Conservation (phyloP, 164 flowering plant species). For the Tetrastigma voinierianum region DNA sequence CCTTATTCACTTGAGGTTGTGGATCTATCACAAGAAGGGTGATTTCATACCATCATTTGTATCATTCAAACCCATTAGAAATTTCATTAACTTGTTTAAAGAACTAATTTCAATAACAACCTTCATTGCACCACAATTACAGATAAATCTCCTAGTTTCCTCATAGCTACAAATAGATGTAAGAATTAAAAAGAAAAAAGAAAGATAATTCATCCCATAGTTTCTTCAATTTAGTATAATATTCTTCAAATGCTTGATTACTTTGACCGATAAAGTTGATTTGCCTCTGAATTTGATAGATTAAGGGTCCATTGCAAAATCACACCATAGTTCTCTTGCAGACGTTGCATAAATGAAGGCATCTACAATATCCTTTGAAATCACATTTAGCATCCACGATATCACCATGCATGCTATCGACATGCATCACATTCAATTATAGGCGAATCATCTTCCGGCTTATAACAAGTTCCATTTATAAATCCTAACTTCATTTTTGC, state of each 20-base stretch:
- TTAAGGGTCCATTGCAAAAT: neutral
- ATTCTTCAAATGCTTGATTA: neutral
- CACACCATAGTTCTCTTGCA: neutral
- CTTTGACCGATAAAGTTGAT: neutral
- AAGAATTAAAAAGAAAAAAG: neutral
- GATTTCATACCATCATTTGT: neutral
- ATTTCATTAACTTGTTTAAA: neutral
- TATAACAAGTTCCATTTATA: neutral
- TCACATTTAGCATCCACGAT: neutral
- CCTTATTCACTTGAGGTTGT: neutral
- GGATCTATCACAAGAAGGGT: neutral
- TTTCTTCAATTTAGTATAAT: no score
- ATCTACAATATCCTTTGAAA: neutral
- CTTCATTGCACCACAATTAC: neutral
- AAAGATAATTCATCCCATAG: neutral
- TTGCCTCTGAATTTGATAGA: neutral
- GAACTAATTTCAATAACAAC: neutral
- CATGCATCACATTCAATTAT: neutral
- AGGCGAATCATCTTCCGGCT: neutral
- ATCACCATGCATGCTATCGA: neutral
- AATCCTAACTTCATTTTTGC: neutral
- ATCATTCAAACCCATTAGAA: neutral
- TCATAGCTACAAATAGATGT: neutral
- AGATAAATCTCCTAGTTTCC: no score
- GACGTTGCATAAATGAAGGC: neutral